These are phyloP conservation scores for Nectriaceae sp. DNA, from an alignment of 2,329 filamentous ascomycete genomes.

Conservation along the genomic window DNA sequence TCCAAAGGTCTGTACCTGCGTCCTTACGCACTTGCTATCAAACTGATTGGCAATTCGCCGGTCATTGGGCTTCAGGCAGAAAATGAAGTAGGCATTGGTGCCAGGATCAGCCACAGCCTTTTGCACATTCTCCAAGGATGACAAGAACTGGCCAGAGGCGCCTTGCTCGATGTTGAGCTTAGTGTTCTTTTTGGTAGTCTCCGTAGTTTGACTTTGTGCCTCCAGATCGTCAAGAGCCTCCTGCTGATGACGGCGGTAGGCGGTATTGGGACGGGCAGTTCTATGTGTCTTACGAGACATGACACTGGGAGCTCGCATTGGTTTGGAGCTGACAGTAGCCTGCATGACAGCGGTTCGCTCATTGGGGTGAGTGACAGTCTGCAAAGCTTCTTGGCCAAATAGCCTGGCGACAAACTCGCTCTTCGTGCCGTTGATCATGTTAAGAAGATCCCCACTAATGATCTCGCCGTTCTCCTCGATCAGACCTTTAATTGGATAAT, in stretches of 20 bases:
- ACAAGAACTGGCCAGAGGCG: slow-evolving; percentile 88
- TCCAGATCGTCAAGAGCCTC: slow-evolving; percentile 50
- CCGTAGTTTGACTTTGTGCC: slow-evolving; percentile 49
- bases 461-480: slow-evolving; percentile 96
- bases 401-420: slow-evolving; percentile 87
- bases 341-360: slow-evolving; percentile 92
- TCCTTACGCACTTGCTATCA: slow-evolving; percentile 96
- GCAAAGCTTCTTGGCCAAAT: slow-evolving; percentile 93
- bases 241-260: slow-evolving; percentile 40
- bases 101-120: slow-evolving; percentile 80
- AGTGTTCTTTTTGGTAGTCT: slow-evolving; percentile 40
- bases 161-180: slow-evolving; percentile 69
- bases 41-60: slow-evolving; percentile 97
- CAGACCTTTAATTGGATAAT: slow-evolving; percentile 84
- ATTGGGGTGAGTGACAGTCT: slow-evolving; percentile 89
- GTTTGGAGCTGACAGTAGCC: slow-evolving; percentile 94
- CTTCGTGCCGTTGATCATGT: slow-evolving; percentile 84
- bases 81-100: slow-evolving; percentile 93
- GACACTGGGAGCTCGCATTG: slow-evolving; percentile 88
- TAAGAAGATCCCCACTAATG: slow-evolving; percentile 94
- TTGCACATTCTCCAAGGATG: slow-evolving; percentile 86
- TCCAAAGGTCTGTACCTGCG: slow-evolving; percentile 91
- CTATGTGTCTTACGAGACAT: slow-evolving; percentile 73
- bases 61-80: slow-evolving; percentile 97
- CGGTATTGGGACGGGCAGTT: slow-evolving; percentile 33